phyloP scores from a whole-genome alignment of 2,329 filamentous ascomycete genomes.

The Monilinia laxa region DNA sequence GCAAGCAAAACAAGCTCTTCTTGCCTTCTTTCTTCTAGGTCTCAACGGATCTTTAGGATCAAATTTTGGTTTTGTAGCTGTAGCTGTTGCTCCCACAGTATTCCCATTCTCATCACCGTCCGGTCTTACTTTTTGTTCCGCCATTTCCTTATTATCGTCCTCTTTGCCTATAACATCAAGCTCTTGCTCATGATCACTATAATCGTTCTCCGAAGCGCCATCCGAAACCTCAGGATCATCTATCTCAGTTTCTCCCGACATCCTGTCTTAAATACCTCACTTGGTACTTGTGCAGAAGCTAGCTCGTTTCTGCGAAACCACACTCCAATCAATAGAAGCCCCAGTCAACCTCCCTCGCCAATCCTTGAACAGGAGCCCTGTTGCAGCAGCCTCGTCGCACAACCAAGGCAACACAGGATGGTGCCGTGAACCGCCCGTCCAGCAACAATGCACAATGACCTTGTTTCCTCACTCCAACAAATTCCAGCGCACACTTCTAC shows the following conservation, averaged over 20 bases:
- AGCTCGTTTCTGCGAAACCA: constrained; percentile 38
- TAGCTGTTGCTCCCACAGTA: constrained; percentile 43
- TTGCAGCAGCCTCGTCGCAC: constrained; percentile 36
- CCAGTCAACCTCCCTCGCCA: constrained; percentile 33
- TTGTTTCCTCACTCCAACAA: constrained; percentile 29
- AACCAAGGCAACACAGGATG: constrained; percentile 32
- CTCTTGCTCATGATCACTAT: constrained; percentile 41
- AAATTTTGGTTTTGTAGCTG: constrained; percentile 59
- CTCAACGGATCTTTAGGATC: constrained; percentile 87
- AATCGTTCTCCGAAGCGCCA: constrained; percentile 41
- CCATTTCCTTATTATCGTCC: constrained; percentile 40
- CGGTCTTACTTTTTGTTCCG: constrained; percentile 39
- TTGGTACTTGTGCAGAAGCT: constrained; percentile 30
- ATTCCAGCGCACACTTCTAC: constrained; percentile 31
- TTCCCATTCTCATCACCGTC: constrained; percentile 39
- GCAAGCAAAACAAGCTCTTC: constrained; percentile 93
- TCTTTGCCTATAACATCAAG: constrained; percentile 37
- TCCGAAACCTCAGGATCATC: constrained; percentile 42
- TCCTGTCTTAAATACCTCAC: constrained; percentile 39
- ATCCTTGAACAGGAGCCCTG: constrained; percentile 33
- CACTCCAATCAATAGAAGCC: constrained; percentile 36
- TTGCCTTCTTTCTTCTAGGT: constrained; percentile 91
- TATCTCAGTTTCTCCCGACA: constrained; percentile 41
- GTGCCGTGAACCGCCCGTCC: constrained; percentile 33
- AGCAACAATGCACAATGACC: constrained; percentile 36